These are phyloP conservation scores for Fusarium torulosum DNA, from an alignment of 2,329 filamentous ascomycete species.

Conservation along the genomic window DNA sequence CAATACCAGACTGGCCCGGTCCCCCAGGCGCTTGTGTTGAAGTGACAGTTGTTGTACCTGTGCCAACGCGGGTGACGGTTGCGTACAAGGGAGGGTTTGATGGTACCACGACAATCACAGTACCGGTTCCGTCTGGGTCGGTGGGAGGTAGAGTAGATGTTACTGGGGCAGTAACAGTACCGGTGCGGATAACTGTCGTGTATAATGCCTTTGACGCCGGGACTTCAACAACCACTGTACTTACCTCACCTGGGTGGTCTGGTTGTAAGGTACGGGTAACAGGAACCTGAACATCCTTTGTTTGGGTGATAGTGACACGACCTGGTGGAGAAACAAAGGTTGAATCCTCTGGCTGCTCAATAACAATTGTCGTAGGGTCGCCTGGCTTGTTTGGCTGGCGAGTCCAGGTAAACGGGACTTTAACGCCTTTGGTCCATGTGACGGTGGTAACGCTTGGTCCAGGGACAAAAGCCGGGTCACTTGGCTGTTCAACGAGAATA, in stretches of 20 bases:
- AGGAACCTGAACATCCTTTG: not conserved
- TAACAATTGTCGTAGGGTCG: not conserved
- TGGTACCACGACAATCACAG: not conserved
- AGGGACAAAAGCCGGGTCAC: not conserved
- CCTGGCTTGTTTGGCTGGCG: not conserved
- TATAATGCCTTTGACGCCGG: not conserved
- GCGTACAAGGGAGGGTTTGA: not conserved
- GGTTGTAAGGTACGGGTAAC: not conserved
- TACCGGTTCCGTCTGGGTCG: not conserved
- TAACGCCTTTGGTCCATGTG: not conserved
- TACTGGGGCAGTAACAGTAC: not conserved
- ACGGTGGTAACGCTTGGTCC: not conserved
- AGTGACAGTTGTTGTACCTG: not conserved
- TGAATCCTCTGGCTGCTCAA: not conserved
- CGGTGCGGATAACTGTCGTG: not conserved
- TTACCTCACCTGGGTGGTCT: accelerated
- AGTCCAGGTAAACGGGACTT: not conserved
- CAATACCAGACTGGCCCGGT: not conserved
- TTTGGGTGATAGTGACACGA: not conserved
- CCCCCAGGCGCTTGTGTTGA: not conserved
- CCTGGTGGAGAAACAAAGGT: not conserved
- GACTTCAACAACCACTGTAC: not conserved
- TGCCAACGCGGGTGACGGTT: constrained; percentile 2
- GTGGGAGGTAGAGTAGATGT: not conserved
- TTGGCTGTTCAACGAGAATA: not conserved